Evolutionary conservation across 345 rosid genomes (phyloP).

Genomic region (Brassica rapa): DNA sequence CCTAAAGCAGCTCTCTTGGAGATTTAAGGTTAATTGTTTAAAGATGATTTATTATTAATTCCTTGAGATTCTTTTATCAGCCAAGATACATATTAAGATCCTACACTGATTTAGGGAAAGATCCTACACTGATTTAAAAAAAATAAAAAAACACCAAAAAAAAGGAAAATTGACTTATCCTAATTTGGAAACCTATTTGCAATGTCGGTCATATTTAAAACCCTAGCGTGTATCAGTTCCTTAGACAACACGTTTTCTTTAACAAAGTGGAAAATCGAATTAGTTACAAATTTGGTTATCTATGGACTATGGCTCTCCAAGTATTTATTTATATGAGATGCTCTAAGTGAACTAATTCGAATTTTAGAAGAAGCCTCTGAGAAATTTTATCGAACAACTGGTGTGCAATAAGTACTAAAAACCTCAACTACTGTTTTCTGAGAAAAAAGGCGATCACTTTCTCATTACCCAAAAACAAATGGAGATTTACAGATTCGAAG

Average conservation of each 20-base stretch:
- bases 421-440: neutral
- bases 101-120: neutral
- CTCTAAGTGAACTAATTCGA: neutral
- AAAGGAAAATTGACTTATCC: neutral
- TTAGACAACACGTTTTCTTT: neutral
- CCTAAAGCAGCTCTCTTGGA: neutral
- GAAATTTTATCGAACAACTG: slow-evolving; percentile 49
- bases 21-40: neutral
- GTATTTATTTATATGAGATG: slow-evolving; percentile 1
- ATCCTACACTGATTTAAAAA: no score
- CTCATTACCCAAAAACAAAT: neutral
- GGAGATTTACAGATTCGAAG: neutral
- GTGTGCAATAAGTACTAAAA: slow-evolving; percentile 20
- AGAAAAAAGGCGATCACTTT: neutral
- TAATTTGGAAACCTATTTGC: neutral
- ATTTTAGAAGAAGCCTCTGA: slow-evolving; percentile 8
- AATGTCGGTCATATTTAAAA: neutral
- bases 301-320: neutral
- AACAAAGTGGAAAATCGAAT: neutral
- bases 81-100: neutral
- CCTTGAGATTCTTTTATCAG: neutral
- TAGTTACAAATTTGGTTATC: neutral
- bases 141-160: no score
- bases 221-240: neutral
- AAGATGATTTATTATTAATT: no score